Conservation (phyloP, 2,329 filamentous ascomycete species). For the Ascochyta pisi region DNA sequence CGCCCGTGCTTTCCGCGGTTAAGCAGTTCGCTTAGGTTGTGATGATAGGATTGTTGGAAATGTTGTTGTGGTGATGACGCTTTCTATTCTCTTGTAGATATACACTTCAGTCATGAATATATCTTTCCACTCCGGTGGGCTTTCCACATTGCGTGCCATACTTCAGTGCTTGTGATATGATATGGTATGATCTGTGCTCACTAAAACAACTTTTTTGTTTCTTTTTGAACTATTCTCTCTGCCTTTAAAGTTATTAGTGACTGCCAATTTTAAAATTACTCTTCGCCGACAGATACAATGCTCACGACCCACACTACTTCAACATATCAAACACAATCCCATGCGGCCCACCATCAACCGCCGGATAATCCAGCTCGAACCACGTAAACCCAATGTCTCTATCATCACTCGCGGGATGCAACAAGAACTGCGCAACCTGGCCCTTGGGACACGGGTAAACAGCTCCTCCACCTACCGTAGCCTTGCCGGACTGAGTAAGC, state of each 20-base stretch:
- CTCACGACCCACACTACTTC: conserved; percentile 1
- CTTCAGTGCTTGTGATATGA: not conserved
- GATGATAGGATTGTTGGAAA: conserved; percentile 1
- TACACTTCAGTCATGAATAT: conserved; percentile 33
- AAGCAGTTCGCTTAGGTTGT: not conserved
- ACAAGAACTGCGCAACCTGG: conserved; percentile 35
- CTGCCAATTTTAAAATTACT: no score
- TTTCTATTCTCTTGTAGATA: conserved; percentile 42
- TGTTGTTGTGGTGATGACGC: conserved; percentile 6
- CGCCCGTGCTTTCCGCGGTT: conserved; percentile 38
- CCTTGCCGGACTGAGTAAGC: conserved; percentile 19
- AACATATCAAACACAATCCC: conserved; percentile 43
- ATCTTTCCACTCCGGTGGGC: conserved; percentile 19
- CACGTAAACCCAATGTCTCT: conserved; percentile 33
- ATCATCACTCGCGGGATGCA: conserved; percentile 27
- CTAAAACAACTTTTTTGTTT: no score
- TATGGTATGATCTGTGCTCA: no score
- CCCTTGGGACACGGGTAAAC: conserved; percentile 33
- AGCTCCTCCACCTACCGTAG: conserved; percentile 20
- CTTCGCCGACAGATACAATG: no score
- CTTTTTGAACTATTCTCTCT: no score
- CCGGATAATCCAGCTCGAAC: conserved; percentile 40
- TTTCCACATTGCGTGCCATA: not conserved
- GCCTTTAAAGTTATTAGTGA: no score
- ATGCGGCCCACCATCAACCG: conserved; percentile 30